Base-by-base conservation (phyloP, 202 grass and related monocot species). In the Musa balbisiana region DNA sequence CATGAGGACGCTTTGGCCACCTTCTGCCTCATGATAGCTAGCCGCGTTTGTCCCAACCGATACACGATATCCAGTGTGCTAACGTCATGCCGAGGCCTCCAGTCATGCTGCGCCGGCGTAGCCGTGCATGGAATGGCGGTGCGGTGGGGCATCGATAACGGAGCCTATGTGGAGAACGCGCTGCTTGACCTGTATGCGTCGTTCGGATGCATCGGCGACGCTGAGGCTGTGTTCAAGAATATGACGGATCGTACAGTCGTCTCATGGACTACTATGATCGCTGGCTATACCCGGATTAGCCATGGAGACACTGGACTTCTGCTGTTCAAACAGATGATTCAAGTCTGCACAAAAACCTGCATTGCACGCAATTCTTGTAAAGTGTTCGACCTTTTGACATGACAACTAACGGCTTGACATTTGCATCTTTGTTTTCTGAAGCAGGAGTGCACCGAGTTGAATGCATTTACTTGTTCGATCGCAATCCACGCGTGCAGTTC, bases 191-290 rank as follows among this genome's bases (percentile, higher is more conserved):
- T 71, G 69, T 73, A 80, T 20, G n/a, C 81, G 72, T 22, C 59
- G 2, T 77, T 60, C 3, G 62, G 75, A 0, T 11, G 21, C 59
- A 62, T 52, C 13, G 22, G 52, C 4, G 85, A 82, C 8, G 78
- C 75, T 6, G 73, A 78, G 83, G 64, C 33, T 23, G 53, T 87
- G 67, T 92, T 89, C 51, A 84, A 87, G 62, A 70, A 62, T 20
- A 52, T 89, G 54, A 71, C 71, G 13, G 51, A 59, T 2, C 33
- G 80, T 53, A 87, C 82, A 24, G 74, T 78, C 0, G 71, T 76
- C 23, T 81, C 87, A 2, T 92, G 87, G 87, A 89, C 87, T 1
- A 87, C 72, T 22, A 85, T 89, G 86, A 83, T 92, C 10, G 71
- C 90, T 0, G 59, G 84, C 10, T 92, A 83, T 64, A 26, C 77